Evolutionary conservation across 805 yeast genomes (phyloP).

Genomic region (Kluyveromyces wickerhamii): DNA sequence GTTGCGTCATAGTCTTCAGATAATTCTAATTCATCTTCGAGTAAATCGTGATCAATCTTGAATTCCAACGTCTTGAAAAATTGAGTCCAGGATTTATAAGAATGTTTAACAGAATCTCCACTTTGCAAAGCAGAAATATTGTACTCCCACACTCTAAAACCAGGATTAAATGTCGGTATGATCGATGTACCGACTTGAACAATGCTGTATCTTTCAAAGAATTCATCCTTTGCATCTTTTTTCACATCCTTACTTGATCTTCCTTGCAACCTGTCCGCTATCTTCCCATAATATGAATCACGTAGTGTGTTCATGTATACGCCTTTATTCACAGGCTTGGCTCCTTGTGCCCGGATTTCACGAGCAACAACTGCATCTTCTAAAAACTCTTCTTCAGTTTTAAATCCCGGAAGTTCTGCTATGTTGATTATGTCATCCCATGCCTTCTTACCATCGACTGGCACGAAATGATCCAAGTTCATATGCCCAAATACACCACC

Average conservation of each 20-base stretch:
- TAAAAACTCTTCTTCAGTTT: conserved; percentile 18
- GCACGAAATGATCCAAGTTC: conserved; percentile 82
- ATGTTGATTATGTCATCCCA: conserved; percentile 34
- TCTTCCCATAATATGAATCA: conserved; percentile 41
- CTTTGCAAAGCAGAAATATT: conserved; percentile 51
- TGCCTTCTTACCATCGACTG: conserved; percentile 63
- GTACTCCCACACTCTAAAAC: conserved; percentile 80
- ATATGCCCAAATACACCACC: conserved; percentile 86
- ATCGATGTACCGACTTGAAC: conserved; percentile 67
- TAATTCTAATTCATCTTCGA: conserved; percentile 8
- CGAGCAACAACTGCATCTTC: conserved; percentile 30
- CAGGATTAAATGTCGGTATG: conserved; percentile 81
- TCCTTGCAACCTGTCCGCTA: conserved; percentile 26
- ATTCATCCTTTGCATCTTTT: conserved; percentile 29
- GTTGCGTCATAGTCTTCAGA: conserved; percentile 11
- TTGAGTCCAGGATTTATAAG: conserved; percentile 45
- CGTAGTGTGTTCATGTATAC: conserved; percentile 52
- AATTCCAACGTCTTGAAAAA: conserved; percentile 46
- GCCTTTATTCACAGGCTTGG: conserved; percentile 60
- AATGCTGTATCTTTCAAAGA: conserved; percentile 55
- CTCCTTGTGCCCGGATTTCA: conserved; percentile 42
- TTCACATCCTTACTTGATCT: conserved; percentile 16
- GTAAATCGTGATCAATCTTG: conserved; percentile 16
- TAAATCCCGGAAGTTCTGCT: conserved; percentile 1
- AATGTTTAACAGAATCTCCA: conserved; percentile 7